Conservation (phyloP, 192 early-diverging fungal species). For the Coemansia sp. region DNA sequence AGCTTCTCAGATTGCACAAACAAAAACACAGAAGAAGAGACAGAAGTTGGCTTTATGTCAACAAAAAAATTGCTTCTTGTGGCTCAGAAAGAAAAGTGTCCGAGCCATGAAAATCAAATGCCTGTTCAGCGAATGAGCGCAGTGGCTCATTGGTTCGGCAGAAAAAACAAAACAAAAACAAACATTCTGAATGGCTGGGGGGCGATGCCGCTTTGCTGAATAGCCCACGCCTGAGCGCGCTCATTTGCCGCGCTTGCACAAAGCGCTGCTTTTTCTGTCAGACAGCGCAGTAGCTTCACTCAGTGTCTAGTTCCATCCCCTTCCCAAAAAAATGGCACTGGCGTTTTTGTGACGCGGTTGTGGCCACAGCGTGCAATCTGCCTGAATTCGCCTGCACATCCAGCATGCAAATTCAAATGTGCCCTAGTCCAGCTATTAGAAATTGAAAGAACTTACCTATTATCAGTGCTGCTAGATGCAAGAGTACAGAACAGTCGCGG, state of each 20-base stretch:
- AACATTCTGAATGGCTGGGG: conserved; percentile 16
- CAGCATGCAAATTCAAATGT: too few relatives aligned
- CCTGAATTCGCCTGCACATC: too few relatives aligned
- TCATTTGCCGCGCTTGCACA: neutral
- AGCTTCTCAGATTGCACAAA: conserved; percentile 11
- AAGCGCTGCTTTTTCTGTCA: neutral
- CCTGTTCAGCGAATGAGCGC: conserved; percentile 5
- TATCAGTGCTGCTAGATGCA: conserved; percentile 3
- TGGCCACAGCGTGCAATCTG: too few relatives aligned
- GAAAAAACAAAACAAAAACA: conserved; percentile 27
- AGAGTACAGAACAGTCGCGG: conserved; percentile 7
- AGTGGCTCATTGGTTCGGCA: conserved; percentile 11
- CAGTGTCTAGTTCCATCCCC: too few relatives aligned
- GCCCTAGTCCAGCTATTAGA: neutral
- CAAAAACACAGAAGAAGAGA: conserved; percentile 4
- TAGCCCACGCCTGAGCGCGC: neutral
- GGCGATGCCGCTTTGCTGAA: conserved; percentile 6
- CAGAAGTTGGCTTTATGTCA: conserved; percentile 25
- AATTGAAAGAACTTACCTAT: conserved; percentile 1
- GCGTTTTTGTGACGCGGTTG: too few relatives aligned
- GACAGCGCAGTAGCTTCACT: neutral
- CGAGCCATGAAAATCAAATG: conserved; percentile 13
- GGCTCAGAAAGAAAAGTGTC: conserved; percentile 4
- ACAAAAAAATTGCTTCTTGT: conserved; percentile 25
- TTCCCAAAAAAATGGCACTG: too few relatives aligned